Evolutionary conservation across 2,329 filamentous ascomycete species (phyloP).

Genomic region (Monosporascus sp.): DNA sequence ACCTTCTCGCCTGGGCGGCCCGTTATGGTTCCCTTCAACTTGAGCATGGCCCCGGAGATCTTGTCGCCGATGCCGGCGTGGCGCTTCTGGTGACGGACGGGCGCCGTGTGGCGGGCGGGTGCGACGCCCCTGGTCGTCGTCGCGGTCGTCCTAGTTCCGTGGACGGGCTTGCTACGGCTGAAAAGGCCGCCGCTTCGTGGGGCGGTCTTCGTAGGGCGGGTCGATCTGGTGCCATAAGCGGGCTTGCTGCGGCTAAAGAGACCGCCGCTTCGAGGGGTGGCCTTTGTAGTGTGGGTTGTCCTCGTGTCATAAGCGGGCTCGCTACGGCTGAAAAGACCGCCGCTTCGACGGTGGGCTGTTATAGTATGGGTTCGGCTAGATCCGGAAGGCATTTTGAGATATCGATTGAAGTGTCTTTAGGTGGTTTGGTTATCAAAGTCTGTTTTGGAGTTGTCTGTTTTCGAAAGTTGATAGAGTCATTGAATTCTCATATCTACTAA

Average conservation of each 20-base stretch:
- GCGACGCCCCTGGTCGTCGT: no score
- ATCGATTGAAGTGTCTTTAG: constrained; percentile 2
- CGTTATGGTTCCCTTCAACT: constrained; percentile 66
- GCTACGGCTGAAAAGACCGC: constrained; percentile 36
- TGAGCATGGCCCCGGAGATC: constrained; percentile 70
- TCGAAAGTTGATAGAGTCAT: no score
- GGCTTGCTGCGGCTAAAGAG: constrained; percentile 34
- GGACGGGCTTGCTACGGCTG: no score
- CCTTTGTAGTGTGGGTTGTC: no score
- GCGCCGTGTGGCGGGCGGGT: constrained; percentile 13
- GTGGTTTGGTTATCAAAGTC: background rate
- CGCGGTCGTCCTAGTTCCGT: no score
- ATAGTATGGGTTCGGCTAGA: constrained; percentile 30
- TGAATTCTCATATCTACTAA: no score
- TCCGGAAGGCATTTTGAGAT: constrained; percentile 29
- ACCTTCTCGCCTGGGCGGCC: constrained; percentile 67
- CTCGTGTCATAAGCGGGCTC: constrained; percentile 3
- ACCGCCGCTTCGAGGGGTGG: constrained; percentile 35
- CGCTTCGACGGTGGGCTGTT: constrained; percentile 37
- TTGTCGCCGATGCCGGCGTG: constrained; percentile 70
- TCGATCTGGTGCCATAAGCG: no score
- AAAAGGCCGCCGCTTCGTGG: no score
- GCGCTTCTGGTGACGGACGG: constrained; percentile 60
- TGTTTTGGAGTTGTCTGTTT: no score
- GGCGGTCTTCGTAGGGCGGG: no score